These are phyloP conservation scores for Neofusicoccum parvum DNA, from an alignment of 2,329 filamentous ascomycete species.

Conservation along the genomic window DNA sequence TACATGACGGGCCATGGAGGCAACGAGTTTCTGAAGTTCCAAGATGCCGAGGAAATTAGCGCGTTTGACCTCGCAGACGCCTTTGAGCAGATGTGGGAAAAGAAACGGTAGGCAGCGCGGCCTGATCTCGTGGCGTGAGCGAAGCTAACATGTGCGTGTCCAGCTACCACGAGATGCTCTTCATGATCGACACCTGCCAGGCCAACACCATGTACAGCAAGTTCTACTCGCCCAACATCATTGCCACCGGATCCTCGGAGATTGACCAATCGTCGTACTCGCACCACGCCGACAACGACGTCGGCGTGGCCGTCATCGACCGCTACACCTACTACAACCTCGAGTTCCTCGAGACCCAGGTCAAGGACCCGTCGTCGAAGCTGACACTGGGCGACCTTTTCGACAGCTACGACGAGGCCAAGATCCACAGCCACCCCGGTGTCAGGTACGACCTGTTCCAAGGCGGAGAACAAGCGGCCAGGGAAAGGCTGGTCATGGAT, in stretches of 20 bases:
- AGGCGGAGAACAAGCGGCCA: constrained; percentile 75
- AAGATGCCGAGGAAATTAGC: constrained; percentile 96
- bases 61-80: constrained; percentile 95
- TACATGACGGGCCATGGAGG: constrained; percentile 99
- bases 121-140: background rate
- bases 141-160: background rate
- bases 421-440: constrained; percentile 91
- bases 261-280: constrained; percentile 96
- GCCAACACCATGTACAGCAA: constrained; percentile 99
- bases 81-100: constrained; percentile 99
- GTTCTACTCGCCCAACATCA: constrained; percentile 97
- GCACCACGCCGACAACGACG: constrained; percentile 96
- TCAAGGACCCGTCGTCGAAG: constrained; percentile 82
- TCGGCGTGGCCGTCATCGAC: constrained; percentile 97
- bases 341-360: constrained; percentile 90
- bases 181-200: constrained; percentile 99
- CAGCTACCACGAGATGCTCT: constrained; percentile 93
- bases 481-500: constrained; percentile 84
- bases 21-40: constrained; percentile 97
- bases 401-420: constrained; percentile 90
- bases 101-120: constrained; percentile 69
- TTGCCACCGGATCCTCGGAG: constrained; percentile 94
- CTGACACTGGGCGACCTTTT: constrained; percentile 92
- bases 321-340: constrained; percentile 98
- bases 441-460: constrained; percentile 94